Conservation (phyloP, 139 green algal species). For the Tetraselmis striata region DNA sequence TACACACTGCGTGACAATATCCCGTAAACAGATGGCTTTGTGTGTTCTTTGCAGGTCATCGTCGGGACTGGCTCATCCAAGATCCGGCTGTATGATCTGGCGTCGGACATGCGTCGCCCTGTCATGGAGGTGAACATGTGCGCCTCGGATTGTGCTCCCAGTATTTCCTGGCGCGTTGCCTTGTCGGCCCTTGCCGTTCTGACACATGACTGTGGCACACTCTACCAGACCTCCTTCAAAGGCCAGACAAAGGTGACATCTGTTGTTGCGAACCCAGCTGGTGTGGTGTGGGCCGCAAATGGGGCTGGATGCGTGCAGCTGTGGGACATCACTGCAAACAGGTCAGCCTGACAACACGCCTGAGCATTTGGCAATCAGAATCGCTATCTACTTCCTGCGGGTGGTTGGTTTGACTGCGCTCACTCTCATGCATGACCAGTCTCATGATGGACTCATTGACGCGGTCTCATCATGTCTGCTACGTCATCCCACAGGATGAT, state of each 20-base stretch:
- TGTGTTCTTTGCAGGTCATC: constrained; percentile 9
- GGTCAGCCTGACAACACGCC: too few species aligned
- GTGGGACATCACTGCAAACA: not conserved
- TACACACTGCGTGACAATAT: not conserved
- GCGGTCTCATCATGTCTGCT: constrained; percentile 33
- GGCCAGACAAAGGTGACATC: not conserved
- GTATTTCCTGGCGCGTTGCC: not conserved
- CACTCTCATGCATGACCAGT: not conserved
- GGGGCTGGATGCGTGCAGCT: not conserved
- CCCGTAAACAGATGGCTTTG: too few species aligned
- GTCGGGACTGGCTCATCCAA: constrained; percentile 30
- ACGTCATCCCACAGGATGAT: constrained; percentile 27
- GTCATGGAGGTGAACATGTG: constrained; percentile 6
- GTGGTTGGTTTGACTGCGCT: not conserved
- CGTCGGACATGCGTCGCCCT: constrained; percentile 52
- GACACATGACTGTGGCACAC: not conserved
- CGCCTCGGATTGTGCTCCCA: too few species aligned
- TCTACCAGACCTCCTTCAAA: not conserved
- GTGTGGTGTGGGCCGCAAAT: not conserved
- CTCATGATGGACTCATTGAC: constrained; percentile 18
- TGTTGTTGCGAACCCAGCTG: not conserved
- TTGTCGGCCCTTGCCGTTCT: not conserved
- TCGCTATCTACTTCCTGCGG: too few species aligned
- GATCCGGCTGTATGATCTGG: constrained; percentile 40
- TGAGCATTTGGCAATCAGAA: too few species aligned